Percentiles rank a stretch among this genome's conserved stretches.
Evolutionary conservation across 2,329 filamentous ascomycete genomes (phyloP).

Genomic region (Penicillium occitanis): DNA sequence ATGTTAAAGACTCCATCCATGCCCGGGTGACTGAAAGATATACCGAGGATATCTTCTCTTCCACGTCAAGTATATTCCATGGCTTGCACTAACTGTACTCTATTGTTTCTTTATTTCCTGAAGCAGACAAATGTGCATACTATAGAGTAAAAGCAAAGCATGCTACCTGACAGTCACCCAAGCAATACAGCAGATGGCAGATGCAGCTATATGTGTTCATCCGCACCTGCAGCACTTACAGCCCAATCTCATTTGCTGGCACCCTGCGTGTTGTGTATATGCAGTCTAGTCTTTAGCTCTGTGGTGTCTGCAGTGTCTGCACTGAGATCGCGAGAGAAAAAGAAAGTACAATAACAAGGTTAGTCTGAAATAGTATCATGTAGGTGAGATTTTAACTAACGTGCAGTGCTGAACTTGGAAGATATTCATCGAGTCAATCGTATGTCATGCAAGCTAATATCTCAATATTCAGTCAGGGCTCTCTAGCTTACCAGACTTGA

Average conservation of each 20-base stretch:
- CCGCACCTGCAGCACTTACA: constrained; percentile 9
- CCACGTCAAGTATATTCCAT: background rate
- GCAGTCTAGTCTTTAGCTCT: constrained; percentile 10
- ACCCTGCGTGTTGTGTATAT: constrained; percentile 12
- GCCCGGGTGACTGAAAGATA: background rate
- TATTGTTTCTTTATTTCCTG: background rate
- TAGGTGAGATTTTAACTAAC: background rate
- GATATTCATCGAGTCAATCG: background rate
- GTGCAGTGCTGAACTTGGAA: background rate
- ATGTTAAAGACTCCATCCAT: background rate
- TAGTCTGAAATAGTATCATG: background rate
- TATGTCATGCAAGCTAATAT: background rate
- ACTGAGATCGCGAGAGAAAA: background rate
- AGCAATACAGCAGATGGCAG: constrained; percentile 5
- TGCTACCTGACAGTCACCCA: background rate
- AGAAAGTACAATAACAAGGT: background rate
- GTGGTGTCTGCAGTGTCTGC: background rate
- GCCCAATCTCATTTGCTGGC: constrained; percentile 6
- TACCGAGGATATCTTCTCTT: background rate
- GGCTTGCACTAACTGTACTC: background rate
- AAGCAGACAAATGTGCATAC: background rate
- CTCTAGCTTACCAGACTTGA: background rate
- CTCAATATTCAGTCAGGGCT: background rate
- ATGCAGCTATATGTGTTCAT: constrained; percentile 8
- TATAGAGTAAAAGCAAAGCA: background rate